These are phyloP conservation scores for Puccinia novopanici DNA, from an alignment of 1,284 basidiomycete genomes.

Conservation along the genomic window DNA sequence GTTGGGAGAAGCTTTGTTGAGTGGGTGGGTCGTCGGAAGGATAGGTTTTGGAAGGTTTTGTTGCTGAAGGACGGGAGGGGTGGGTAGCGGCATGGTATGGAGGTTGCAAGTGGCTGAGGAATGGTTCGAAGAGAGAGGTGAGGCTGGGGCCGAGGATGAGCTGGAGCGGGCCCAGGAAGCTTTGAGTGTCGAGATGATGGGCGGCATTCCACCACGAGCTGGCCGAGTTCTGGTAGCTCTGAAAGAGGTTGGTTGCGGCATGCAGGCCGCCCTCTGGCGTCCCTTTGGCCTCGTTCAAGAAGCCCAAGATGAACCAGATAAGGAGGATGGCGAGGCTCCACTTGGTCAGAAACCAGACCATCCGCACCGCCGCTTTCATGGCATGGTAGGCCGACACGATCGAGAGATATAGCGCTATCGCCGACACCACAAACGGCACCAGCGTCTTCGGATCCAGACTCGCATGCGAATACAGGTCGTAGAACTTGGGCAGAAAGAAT, in stretches of 20 bases:
- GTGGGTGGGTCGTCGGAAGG: not conserved
- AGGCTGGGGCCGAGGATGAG: constrained; percentile 20
- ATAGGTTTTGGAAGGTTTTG: not conserved
- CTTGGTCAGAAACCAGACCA: constrained; percentile 37
- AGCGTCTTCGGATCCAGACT: constrained; percentile 43
- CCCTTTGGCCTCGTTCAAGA: constrained; percentile 13
- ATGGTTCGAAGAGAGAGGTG: constrained; percentile 21
- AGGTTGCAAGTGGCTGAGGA: constrained; percentile 21
- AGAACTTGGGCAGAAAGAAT: constrained; percentile 36
- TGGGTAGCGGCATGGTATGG: not conserved
- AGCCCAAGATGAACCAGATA: constrained; percentile 32
- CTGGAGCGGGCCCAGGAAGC: constrained; percentile 10
- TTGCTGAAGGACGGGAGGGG: not conserved
- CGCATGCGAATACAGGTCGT: constrained; percentile 33
- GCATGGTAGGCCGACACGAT: constrained; percentile 44
- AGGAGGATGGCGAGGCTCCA: constrained; percentile 34
- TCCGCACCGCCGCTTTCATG: constrained; percentile 20
- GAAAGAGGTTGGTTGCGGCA: not conserved
- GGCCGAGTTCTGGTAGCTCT: constrained; percentile 16
- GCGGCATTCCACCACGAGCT: constrained; percentile 8
- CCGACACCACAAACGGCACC: constrained; percentile 32
- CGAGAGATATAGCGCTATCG: constrained; percentile 35
- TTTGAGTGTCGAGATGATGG: not conserved
- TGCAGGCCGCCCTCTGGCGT: not conserved
- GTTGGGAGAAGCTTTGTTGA: not conserved